Percentiles rank a stretch among this genome's conserved stretches.
phyloP scores from a whole-genome alignment of 345 rosid species.

The Combretum micranthum region DNA sequence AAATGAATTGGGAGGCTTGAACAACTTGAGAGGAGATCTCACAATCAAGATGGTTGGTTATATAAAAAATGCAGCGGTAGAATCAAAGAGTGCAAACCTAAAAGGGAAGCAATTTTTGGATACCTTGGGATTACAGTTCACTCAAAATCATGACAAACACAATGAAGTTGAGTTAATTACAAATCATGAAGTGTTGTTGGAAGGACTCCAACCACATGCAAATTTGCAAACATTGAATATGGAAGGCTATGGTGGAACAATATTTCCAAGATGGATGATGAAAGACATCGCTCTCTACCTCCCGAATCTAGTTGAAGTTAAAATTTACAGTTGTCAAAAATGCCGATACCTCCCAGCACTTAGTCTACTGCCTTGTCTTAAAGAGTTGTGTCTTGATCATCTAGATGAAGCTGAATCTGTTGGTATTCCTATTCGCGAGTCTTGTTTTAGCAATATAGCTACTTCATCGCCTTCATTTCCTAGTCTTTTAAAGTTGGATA shows the following conservation, averaged over 20 bases:
- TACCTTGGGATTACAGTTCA: neutral
- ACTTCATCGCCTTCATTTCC: neutral
- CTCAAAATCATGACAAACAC: too few relatives aligned
- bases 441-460: conserved; percentile 4
- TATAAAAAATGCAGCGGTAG: neutral
- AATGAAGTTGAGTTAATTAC: too few relatives aligned
- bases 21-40: too few relatives aligned
- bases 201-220: conserved; percentile 7
- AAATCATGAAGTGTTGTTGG: conserved; percentile 3
- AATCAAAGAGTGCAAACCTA: neutral
- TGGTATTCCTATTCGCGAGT: neutral
- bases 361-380: conserved; percentile 20
- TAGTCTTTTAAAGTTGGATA: neutral
- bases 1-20: too few relatives aligned
- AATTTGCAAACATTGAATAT: conserved; percentile 12
- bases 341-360: conserved; percentile 15
- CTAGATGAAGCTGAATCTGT: conserved; percentile 12
- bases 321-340: conserved; percentile 3
- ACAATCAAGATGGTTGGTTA: neutral
- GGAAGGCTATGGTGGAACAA: conserved; percentile 7
- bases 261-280: conserved; percentile 17
- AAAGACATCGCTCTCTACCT: conserved; percentile 1
- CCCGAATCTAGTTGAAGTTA: conserved; percentile 11
- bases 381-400: conserved; percentile 12
- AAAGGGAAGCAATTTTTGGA: neutral